phyloP scores from a whole-genome alignment of 768 basidiomycete genomes.

The Boletus rufocinnamomeus region DNA sequence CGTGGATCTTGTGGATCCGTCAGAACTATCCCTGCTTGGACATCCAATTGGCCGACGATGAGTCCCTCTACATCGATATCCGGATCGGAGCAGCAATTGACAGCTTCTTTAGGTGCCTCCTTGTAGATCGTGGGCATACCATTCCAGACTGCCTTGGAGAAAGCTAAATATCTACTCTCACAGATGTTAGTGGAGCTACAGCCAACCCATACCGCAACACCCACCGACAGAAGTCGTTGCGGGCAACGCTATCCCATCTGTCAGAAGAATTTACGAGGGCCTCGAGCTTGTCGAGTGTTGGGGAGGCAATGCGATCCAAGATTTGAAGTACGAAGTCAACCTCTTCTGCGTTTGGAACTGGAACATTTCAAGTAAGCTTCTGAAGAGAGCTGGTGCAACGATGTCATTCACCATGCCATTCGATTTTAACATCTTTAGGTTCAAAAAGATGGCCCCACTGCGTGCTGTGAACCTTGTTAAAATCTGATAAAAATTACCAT shows the following conservation, averaged over 20 bases:
- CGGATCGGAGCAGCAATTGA: slow-evolving; percentile 56
- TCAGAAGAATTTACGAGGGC: slow-evolving; percentile 51
- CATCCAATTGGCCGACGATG: slow-evolving; percentile 61
- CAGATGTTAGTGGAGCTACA: slow-evolving; percentile 2
- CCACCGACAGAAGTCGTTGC: slow-evolving; percentile 86
- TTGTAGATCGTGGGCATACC: slow-evolving; percentile 73
- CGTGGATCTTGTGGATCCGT: slow-evolving; percentile 72
- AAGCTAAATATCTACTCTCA: slow-evolving; percentile 59
- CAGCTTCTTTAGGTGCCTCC: slow-evolving; percentile 56
- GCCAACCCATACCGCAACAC: slow-evolving; percentile 15
- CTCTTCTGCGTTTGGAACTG: slow-evolving; percentile 52
- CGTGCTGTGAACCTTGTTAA: slow-evolving; percentile 59
- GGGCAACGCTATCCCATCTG: slow-evolving; percentile 64
- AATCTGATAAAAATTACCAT: slow-evolving; percentile 42
- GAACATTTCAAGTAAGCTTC: slow-evolving; percentile 34
- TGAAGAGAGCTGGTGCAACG: neutral
- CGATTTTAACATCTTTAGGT: slow-evolving; percentile 74
- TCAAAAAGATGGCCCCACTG: slow-evolving; percentile 85
- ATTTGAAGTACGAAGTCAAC: slow-evolving; percentile 80
- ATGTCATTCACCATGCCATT: slow-evolving; percentile 74
- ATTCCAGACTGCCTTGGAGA: slow-evolving; percentile 73
- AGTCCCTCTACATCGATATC: slow-evolving; percentile 72
- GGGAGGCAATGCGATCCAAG: slow-evolving; percentile 65
- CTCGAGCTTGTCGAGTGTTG: slow-evolving; percentile 69
- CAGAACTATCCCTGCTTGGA: slow-evolving; percentile 74